Evolutionary conservation across 2,329 filamentous ascomycete genomes (phyloP), one percentile per base, ranked within the genome.

Genomic region (Fusarium solani-melongenae): DNA sequence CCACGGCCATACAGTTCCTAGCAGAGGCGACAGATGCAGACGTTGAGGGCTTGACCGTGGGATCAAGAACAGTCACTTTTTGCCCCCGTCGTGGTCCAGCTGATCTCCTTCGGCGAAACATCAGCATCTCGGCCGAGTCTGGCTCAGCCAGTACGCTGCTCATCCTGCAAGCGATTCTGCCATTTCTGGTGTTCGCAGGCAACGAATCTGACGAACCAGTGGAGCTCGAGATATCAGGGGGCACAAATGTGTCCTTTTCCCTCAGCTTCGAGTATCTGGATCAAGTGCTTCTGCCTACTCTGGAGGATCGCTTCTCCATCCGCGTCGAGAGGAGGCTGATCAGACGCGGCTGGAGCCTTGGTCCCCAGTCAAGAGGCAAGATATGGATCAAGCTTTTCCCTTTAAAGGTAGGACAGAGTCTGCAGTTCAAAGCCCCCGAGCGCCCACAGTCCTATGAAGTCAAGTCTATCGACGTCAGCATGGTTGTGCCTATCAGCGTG

Each of bases 221-320:
- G 24, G 83, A 84, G 33, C 73, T 91, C 6, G 83, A 84, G 20
- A 86, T 92, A 8, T 83, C 85, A 2, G 90, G 90, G 6, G 90
- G 90, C 17, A 91, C 90, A 1, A 91, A 92, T 71, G 86, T 89
- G 3, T 82, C 84, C 11, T 90, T 85, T 75, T 90, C 89, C 1
- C 83, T 85, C 1, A 89, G 86, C n/a, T 91, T 85, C 67, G 90
- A 92, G 75, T 92, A 92, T 75, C 80, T 91, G 5, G 88, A 90
- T 74, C 90, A 91, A 74, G 87, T 92, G 1, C 82, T 92, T 1
- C 80, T 91, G 34, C 90, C 90, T 4, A 82, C 84, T 1, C 80
- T 92, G 1, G 83, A 88, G 74, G 81, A 83, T 3, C 82, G 83
- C 5, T 90, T 91, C 63, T 84, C 85, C 2, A 79, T 91, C 44